A percentile compares a stretch with the other conserved stretches of the same genome.
These are phyloP conservation scores for Colletotrichum sublineola DNA, from an alignment of 2,329 filamentous ascomycete species.

Conservation along the genomic window DNA sequence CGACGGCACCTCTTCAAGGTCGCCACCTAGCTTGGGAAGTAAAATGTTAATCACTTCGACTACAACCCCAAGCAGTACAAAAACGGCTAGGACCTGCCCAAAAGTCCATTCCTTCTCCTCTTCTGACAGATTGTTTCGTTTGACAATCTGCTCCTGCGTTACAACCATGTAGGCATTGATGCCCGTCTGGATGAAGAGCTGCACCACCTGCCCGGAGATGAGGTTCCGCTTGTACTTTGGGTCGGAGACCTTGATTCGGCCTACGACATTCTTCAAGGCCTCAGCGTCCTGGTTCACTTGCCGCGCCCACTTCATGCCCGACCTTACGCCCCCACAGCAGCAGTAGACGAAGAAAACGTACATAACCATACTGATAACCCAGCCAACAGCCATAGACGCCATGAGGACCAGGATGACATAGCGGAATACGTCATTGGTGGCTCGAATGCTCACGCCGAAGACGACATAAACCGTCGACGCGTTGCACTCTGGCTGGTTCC, in stretches of 20 bases:
- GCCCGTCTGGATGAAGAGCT: background rate
- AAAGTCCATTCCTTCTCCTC: background rate
- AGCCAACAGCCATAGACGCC: background rate
- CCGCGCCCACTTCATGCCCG: background rate
- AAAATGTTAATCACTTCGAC: background rate
- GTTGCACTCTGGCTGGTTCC: background rate
- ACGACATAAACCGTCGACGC: constrained; percentile 1
- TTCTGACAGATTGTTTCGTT: background rate
- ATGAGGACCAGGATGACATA: background rate
- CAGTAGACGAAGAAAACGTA: background rate
- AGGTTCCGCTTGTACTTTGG: background rate
- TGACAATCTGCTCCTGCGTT: background rate
- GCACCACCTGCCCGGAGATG: background rate
- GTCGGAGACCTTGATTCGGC: background rate
- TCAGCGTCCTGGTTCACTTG: background rate
- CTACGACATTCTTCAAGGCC: background rate
- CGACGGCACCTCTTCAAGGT: background rate
- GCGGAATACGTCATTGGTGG: constrained; percentile 11
- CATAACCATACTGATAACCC: background rate
- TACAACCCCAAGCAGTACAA: background rate
- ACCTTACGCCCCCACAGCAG: constrained; percentile 1
- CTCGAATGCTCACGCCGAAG: constrained; percentile 2
- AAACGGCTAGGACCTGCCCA: constrained; percentile 2
- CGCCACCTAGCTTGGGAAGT: background rate
- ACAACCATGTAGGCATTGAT: constrained; percentile 3